These are phyloP conservation scores for Lagerstroemia fauriei DNA, from an alignment of 441 rosid species.

Conservation along the genomic window DNA sequence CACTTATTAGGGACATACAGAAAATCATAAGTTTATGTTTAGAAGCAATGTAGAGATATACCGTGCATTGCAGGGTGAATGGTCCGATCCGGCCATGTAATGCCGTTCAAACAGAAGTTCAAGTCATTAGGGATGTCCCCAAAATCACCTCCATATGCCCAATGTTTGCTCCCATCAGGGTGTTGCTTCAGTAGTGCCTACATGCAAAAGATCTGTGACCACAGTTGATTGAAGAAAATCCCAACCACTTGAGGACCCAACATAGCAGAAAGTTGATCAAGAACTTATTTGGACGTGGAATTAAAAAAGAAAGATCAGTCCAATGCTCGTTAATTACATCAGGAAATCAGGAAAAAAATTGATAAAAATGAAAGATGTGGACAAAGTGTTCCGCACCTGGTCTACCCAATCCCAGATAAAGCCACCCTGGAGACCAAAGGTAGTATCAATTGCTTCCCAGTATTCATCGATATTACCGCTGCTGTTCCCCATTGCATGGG, in stretches of 20 bases:
- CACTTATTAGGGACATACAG: background rate
- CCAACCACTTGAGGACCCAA: background rate
- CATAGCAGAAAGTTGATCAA: background rate
- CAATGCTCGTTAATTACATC: background rate
- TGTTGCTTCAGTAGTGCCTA: constrained; percentile 78
- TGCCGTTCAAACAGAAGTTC: constrained; percentile 89
- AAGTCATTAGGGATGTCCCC: constrained; percentile 92
- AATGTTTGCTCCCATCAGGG: constrained; percentile 64
- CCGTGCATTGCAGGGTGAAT: constrained; percentile 92
- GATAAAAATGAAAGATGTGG: background rate
- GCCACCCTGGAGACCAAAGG: constrained; percentile 98
- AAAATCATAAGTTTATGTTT: background rate
- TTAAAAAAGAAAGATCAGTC: background rate
- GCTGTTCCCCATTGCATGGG: constrained; percentile 98
- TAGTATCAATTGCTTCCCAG: constrained; percentile 92
- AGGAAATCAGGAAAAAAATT: background rate
- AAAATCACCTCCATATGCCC: constrained; percentile 99
- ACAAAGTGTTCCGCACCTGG: constrained; percentile 55
- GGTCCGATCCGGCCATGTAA: constrained; percentile 91
- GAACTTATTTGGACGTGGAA: background rate
- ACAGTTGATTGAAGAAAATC: constrained; percentile 13
- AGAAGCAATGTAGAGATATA: constrained; percentile 30
- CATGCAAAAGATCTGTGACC: constrained; percentile 28
- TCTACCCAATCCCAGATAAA: constrained; percentile 99
- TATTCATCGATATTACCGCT: constrained; percentile 79